Percentiles rank a stretch among this genome's conserved stretches.
Conservation (phyloP, 2,329 filamentous ascomycete species). For the Cladorrhinum sp. region DNA sequence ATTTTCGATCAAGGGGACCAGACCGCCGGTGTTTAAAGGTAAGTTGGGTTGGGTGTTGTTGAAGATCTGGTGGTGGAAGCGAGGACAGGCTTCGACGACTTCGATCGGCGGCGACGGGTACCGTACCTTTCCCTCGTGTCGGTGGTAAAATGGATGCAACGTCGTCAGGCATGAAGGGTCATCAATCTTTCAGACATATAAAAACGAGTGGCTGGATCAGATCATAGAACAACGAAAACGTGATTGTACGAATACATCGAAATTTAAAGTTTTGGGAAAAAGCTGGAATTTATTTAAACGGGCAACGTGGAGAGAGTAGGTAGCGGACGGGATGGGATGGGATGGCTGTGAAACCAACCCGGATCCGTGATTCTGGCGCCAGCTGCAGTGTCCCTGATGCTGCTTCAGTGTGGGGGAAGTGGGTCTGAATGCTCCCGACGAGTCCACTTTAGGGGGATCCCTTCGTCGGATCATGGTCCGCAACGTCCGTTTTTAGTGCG, state of each 20-base stretch:
- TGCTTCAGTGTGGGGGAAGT: not conserved
- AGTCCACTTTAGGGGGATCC: conserved; percentile 5
- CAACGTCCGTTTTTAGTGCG: not conserved
- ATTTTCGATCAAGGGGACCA: too few species aligned
- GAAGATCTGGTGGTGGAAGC: not conserved
- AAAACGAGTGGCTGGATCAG: not conserved
- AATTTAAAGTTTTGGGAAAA: not conserved
- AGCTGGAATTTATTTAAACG: not conserved
- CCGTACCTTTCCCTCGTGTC: not conserved
- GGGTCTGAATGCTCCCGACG: not conserved
- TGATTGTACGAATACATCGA: not conserved
- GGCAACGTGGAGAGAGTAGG: too few species aligned
- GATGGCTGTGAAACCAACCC: conserved; percentile 10
- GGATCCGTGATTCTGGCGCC: conserved; percentile 12
- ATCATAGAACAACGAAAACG: not conserved
- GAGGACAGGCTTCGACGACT: not conserved
- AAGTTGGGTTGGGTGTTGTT: not conserved
- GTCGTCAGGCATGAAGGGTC: conserved; percentile 1
- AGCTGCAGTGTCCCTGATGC: conserved; percentile 11
- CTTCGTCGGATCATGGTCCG: not conserved
- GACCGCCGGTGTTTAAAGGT: too few species aligned
- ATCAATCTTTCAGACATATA: not conserved
- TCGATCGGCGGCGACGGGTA: not conserved
- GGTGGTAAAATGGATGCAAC: not conserved
- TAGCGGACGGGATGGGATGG: not conserved